These are phyloP conservation scores for Aaosphaeria pasadenensis DNA, from an alignment of 2,329 filamentous ascomycete genomes.

Conservation along the genomic window DNA sequence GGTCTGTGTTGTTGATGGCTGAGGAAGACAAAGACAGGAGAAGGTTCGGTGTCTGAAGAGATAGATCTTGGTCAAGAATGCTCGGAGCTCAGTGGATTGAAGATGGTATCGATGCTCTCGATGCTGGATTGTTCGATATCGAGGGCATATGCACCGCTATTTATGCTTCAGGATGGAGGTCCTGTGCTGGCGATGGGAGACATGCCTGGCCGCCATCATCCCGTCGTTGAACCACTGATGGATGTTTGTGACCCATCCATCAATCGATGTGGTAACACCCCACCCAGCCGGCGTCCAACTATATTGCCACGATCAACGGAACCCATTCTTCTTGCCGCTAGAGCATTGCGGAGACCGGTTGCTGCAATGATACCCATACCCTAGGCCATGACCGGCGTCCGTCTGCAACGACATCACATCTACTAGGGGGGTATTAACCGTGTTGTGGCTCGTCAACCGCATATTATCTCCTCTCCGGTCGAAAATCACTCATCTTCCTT, in stretches of 20 bases:
- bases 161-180: slow-evolving; percentile 36
- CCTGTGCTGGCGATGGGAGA: slow-evolving; percentile 20
- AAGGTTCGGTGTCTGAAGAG: slow-evolving; percentile 27
- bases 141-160: slow-evolving; percentile 32
- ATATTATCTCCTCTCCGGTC: slow-evolving; percentile 38
- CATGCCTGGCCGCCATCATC: slow-evolving; percentile 24
- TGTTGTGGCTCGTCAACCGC: slow-evolving; percentile 45
- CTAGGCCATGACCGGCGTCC: slow-evolving; percentile 41
- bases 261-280: slow-evolving; percentile 40
- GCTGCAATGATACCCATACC: slow-evolving; percentile 46
- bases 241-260: slow-evolving; percentile 36
- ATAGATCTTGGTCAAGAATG: slow-evolving; percentile 19
- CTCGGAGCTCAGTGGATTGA: slow-evolving; percentile 25
- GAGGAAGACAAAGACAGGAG: slow-evolving; percentile 20
- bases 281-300: slow-evolving; percentile 42
- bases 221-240: slow-evolving; percentile 33
- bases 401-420: slow-evolving; percentile 44
- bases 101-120: not conserved
- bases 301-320: slow-evolving; percentile 44
- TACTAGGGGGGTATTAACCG: slow-evolving; percentile 36
- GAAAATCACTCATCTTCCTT: slow-evolving; percentile 41
- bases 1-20: slow-evolving; percentile 7
- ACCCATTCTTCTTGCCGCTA: slow-evolving; percentile 43
- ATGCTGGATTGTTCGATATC: slow-evolving; percentile 18
- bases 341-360: slow-evolving; percentile 39